Evolutionary conservation across 108 stramenopile species (phyloP).

Genomic region (Nannochloropsis salina): DNA sequence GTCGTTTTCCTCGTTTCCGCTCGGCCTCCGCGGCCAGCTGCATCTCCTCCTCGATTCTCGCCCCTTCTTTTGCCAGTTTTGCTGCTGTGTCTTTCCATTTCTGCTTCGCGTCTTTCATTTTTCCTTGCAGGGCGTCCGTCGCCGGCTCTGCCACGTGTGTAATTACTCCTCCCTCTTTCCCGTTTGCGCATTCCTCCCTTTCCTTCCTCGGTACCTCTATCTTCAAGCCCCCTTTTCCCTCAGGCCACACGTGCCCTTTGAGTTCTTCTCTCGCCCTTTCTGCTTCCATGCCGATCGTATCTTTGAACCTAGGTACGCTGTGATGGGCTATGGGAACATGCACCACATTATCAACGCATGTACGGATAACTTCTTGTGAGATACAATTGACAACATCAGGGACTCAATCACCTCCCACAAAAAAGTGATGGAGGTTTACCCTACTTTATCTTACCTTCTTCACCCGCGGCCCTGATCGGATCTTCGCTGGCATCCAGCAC

Average conservation of each 20-base stretch:
- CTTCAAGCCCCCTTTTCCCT: neutral
- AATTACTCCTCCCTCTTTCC: neutral
- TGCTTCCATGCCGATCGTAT: neutral
- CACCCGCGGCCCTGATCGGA: no score
- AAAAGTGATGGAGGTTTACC: no score
- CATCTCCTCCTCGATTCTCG: neutral
- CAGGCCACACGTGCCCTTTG: neutral
- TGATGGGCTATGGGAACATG: neutral
- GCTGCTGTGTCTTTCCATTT: neutral
- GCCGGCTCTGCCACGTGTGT: neutral
- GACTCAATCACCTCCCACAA: no score
- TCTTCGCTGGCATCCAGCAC: no score
- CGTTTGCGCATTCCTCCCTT: neutral
- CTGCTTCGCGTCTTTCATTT: neutral
- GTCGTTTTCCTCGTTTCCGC: no score
- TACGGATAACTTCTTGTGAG: no score
- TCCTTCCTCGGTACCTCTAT: neutral
- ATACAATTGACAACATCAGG: no score
- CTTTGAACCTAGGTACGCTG: neutral
- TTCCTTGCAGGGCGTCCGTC: neutral
- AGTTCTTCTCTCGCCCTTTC: neutral
- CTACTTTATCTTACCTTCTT: no score
- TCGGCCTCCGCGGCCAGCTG: no score
- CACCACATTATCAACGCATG: no score
- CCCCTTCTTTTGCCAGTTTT: neutral